Conservation (phyloP, 2,329 filamentous ascomycete genomes). For the Phaeomoniella chlamydospora region DNA sequence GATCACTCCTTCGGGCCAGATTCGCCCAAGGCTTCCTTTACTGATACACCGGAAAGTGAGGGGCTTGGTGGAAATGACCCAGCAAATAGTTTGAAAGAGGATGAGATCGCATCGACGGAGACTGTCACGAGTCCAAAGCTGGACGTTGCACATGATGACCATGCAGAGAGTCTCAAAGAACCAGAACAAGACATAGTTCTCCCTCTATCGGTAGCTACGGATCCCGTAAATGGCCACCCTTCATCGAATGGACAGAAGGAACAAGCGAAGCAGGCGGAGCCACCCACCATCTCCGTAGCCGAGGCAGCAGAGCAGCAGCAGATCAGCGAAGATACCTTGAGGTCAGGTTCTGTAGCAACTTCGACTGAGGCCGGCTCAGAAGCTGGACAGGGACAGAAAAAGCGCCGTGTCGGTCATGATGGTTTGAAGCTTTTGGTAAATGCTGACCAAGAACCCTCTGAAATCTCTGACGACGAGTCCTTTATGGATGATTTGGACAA, state of each 20-base stretch:
- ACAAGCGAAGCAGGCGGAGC: neutral
- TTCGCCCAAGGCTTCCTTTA: conserved; percentile 10
- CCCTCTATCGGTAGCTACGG: conserved; percentile 7
- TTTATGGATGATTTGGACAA: conserved; percentile 75
- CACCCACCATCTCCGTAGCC: neutral
- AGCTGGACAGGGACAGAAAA: conserved; percentile 15
- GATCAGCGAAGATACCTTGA: neutral
- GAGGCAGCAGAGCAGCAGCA: neutral
- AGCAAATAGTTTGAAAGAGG: neutral
- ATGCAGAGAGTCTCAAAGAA: conserved; percentile 9
- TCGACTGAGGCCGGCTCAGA: conserved; percentile 4
- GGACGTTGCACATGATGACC: conserved; percentile 1
- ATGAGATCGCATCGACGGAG: neutral
- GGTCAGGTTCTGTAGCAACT: neutral
- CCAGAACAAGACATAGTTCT: conserved; percentile 13
- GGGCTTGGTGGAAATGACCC: neutral
- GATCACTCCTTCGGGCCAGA: conserved; percentile 9
- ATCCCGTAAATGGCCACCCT: neutral
- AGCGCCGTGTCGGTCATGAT: conserved; percentile 18
- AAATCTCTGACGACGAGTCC: conserved; percentile 57
- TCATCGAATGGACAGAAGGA: neutral
- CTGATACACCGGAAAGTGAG: conserved; percentile 5
- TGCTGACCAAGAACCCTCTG: conserved; percentile 22
- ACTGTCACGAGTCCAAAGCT: neutral
- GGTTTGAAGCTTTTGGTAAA: conserved; percentile 2